Evolutionary conservation across 805 yeast species (phyloP), one percentile per base, ranked within the genome.

Genomic region (Ogataea siamensis): DNA sequence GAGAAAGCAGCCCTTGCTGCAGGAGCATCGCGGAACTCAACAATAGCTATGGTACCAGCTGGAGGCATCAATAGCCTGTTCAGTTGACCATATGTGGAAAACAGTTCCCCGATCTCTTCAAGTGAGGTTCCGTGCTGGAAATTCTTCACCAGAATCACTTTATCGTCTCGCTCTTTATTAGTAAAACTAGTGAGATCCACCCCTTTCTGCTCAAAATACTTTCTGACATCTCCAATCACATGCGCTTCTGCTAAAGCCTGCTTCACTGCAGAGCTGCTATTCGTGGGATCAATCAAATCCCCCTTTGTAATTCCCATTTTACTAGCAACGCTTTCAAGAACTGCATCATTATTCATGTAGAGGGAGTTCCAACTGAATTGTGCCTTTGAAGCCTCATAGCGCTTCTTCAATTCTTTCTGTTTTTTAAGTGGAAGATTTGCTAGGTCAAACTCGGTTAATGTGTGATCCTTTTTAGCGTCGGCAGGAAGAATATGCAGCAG

Each of bases 211-310:
- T 87, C 95, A 61, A 93, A 93, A 63, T 80, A 93, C 50, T 78
- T 77, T 55, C 96, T 76, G 9, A 93, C 95, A 60, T 83, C 93
- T 30, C 89, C 93, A 54, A 93, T 81, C 12, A 89, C 96, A 55
- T 88, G 93, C 2, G 97, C 94, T 66, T 93, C 99, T 0, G 99
- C 98, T 46, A 93, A 73, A 0, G 99, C 98, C 63, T 89, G 98
- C 58, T 89, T 87, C 10, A 93, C 98, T 1, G 96, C 97, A 36
- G 95, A 83, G 43, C 73, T 80, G 6, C 95, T 74, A 47, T 80
- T 86, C 51, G 87, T 84, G 1, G 96, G 91, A 60, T 93, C 94
- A 44, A 93, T 75, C 54, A 93, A 71, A 40, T 87, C 87, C 6
- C 93, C 71, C 61, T 91, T 93, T 18, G 79, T 59, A 34, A 93